Evolutionary conservation across 768 basidiomycete genomes (phyloP), one percentile per base, ranked within the genome.

Genomic region (Boletus sensibilis): DNA sequence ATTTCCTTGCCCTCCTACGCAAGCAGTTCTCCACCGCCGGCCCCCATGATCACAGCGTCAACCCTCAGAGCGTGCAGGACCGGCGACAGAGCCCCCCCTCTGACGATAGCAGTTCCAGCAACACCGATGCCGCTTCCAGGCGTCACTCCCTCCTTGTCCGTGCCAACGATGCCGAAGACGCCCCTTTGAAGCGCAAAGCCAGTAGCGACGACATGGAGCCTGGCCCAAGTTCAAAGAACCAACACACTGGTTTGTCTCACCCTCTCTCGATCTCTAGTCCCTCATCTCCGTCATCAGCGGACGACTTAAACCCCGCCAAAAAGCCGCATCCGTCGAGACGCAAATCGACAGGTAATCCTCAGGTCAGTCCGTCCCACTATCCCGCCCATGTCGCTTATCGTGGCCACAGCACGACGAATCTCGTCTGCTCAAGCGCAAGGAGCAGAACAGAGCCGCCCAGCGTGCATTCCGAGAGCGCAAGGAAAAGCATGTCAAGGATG

Each of bases 391-490:
- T 27, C n/a, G 34, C 55, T 60, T 31, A 59, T 62, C 35, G 29
- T 55, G 42, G 52, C 45, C 43, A 35, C 45, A 56, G 47, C 59
- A 90, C 74, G 92, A 94, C 61, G 91, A 92, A 65, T 72, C 79
- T 5, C 82, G 90, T 23, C 73, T 93, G 5, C 58, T 90, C 60
- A 95, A 96, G 68, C 86, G 96, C 59, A 98, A 98, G 75, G 92
- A 98, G 64, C 96, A 98, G 75, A 99, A 99, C 65, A 81, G 96
- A 53, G 94, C 94, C 4, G 96, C 96, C 8, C 97, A 99, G 73
- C 86, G 96, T 51, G 96, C 96, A 1, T 99, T 99, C 78, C 79
- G 96, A 53, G 97, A 98, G 73, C 82, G 96, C 58, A 95, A 98
- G 74, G 96, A 99, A 76, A 93, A 92, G 66, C 94, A 97, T 71